Evolutionary conservation across 305 asterid species (phyloP).

Genomic region (Rubia balearica): DNA sequence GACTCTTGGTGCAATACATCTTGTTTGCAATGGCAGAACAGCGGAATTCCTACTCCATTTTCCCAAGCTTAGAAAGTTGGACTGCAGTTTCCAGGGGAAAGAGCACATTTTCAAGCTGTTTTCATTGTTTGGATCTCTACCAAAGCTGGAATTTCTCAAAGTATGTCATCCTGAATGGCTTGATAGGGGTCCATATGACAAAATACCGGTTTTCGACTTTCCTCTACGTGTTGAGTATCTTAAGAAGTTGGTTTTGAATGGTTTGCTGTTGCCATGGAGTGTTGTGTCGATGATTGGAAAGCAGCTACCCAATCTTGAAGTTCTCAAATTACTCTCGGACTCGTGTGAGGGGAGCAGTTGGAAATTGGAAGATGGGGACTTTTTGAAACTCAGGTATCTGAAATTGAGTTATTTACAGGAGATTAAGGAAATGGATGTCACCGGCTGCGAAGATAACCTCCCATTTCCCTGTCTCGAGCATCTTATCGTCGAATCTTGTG

Average conservation of each 20-base stretch:
- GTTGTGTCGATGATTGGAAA: background rate
- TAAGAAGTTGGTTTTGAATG: background rate
- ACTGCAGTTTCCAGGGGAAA: background rate
- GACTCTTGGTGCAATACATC: background rate
- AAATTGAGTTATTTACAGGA: background rate
- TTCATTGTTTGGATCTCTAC: background rate
- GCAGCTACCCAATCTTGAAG: background rate
- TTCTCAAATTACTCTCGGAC: background rate
- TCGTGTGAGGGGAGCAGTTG: background rate
- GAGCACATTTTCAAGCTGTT: background rate
- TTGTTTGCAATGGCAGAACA: background rate
- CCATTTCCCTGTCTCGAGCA: background rate
- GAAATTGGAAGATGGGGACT: background rate
- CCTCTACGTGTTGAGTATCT: background rate
- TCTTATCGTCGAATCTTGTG: background rate
- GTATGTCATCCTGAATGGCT: background rate
- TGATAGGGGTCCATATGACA: background rate
- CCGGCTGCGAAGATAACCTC: background rate
- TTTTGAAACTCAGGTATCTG: slow-evolving; percentile 1
- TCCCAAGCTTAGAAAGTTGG: background rate
- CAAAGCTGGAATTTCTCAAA: background rate
- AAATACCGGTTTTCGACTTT: background rate
- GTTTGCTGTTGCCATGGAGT: background rate
- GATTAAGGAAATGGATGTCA: background rate
- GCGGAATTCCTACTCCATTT: background rate